phyloP scores from a whole-genome alignment of 352 stramenopile genomes.

The Phytophthora aleatoria region DNA sequence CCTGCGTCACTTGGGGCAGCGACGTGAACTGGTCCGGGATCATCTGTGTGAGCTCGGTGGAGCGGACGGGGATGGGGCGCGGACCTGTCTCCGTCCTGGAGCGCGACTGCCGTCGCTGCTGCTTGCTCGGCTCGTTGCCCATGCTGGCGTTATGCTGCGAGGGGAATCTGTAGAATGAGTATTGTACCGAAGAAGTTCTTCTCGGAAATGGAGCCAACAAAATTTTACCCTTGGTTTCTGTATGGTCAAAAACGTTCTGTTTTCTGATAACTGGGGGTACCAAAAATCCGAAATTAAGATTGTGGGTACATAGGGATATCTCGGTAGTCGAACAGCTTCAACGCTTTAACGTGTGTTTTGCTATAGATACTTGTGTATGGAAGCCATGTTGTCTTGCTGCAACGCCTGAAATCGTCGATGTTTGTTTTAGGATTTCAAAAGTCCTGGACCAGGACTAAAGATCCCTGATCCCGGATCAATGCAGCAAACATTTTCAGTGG shows the following conservation, averaged over 20 bases:
- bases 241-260: constrained; percentile 17
- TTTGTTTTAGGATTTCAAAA: too few relatives aligned
- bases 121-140: constrained; percentile 36
- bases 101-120: constrained; percentile 15
- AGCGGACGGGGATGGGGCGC: constrained; percentile 31
- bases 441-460: too few relatives aligned
- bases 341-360: too few relatives aligned
- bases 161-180: constrained; percentile 9
- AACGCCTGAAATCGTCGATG: too few relatives aligned
- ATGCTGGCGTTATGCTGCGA: constrained; percentile 12
- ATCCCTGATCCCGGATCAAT: too few relatives aligned
- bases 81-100: constrained; percentile 47
- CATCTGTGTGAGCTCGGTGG: constrained; percentile 42
- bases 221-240: constrained; percentile 25
- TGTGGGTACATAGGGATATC: constrained; percentile 15
- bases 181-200: not conserved
- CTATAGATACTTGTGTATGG: too few relatives aligned
- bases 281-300: constrained; percentile 9
- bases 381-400: too few relatives aligned
- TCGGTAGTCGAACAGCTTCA: constrained; percentile 11
- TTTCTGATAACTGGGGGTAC: constrained; percentile 17
- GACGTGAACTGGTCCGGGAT: constrained; percentile 76
- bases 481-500: too few relatives aligned
- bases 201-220: constrained; percentile 23
- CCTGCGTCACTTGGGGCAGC: constrained; percentile 69